These are phyloP conservation scores for Rhinocladiella mackenziei DNA, from an alignment of 2,329 filamentous ascomycete species.

Conservation along the genomic window DNA sequence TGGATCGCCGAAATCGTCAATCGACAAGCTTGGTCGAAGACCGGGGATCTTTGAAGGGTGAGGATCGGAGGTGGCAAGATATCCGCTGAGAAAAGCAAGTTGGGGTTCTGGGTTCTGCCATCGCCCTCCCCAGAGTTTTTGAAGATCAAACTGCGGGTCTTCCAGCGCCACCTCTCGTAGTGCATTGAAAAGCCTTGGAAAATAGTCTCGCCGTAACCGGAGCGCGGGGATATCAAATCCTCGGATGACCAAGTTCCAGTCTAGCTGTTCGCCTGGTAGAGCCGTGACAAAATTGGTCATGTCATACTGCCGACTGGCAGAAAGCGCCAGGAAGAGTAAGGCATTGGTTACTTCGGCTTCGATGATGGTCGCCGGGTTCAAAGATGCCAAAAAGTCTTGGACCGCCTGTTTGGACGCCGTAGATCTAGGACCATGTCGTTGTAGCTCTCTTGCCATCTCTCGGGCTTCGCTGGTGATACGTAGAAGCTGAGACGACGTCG, in stretches of 20 bases:
- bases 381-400: constrained; percentile 55
- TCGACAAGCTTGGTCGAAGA: constrained; percentile 70
- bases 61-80: constrained; percentile 71
- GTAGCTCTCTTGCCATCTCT: constrained; percentile 60
- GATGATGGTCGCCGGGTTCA: constrained; percentile 61
- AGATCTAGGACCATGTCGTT: constrained; percentile 68
- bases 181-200: constrained; percentile 74
- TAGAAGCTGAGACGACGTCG: constrained; percentile 45
- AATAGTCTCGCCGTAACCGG: constrained; percentile 72
- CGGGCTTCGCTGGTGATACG: constrained; percentile 41
- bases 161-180: constrained; percentile 67
- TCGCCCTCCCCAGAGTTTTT: constrained; percentile 79
- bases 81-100: constrained; percentile 87
- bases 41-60: constrained; percentile 82
- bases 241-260: constrained; percentile 67
- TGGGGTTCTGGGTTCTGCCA: constrained; percentile 88
- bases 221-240: constrained; percentile 77
- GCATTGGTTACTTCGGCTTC: constrained; percentile 80
- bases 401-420: constrained; percentile 71
- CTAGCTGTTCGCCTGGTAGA: constrained; percentile 54
- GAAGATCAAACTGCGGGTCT: constrained; percentile 69
- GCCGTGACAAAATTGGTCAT: constrained; percentile 63
- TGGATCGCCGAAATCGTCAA: constrained; percentile 59
- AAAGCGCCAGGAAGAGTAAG: constrained; percentile 66
- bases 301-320: constrained; percentile 60